These are phyloP conservation scores for Trichoderma erinaceum DNA, from an alignment of 495 filamentous ascomycete species.

Conservation along the genomic window DNA sequence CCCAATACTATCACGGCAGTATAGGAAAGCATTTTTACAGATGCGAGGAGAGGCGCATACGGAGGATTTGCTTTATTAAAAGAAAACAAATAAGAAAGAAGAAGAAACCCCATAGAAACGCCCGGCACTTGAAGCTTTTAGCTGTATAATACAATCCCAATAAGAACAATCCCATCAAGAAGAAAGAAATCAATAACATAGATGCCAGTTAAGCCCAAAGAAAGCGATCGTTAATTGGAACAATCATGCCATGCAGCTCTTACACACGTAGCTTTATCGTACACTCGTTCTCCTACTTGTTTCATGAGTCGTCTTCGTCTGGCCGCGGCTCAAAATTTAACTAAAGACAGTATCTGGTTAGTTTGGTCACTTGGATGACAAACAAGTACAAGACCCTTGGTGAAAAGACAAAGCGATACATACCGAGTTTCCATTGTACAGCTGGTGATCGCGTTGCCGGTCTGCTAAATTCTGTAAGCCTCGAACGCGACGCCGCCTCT, in stretches of 20 bases:
- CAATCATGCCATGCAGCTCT: not conserved
- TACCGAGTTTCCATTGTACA: constrained; percentile 90
- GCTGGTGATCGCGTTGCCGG: constrained; percentile 50
- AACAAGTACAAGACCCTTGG: not conserved
- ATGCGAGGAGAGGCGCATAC: too few relatives aligned
- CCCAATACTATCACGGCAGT: too few relatives aligned
- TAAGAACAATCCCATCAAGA: not conserved
- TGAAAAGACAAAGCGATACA: constrained; percentile 22
- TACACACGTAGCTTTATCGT: not conserved
- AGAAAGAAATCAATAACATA: not conserved
- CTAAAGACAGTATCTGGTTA: constrained; percentile 29
- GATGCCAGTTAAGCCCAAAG: too few relatives aligned
- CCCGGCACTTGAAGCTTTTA: not conserved
- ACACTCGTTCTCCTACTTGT: not conserved
- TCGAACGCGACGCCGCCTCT: constrained; percentile 20
- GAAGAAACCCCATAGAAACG: not conserved
- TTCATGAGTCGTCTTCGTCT: constrained; percentile 48
- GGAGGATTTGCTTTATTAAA: too few relatives aligned
- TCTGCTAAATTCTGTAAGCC: constrained; percentile 24
- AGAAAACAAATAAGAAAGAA: too few relatives aligned
- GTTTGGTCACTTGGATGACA: not conserved
- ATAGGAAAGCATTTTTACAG: too few relatives aligned
- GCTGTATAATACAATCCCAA: not conserved
- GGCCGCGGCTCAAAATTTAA: constrained; percentile 68
- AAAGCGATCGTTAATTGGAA: not conserved